Base-by-base conservation (phyloP, 75 land plant genomes). In the Adiantum capillusveneris region DNA sequence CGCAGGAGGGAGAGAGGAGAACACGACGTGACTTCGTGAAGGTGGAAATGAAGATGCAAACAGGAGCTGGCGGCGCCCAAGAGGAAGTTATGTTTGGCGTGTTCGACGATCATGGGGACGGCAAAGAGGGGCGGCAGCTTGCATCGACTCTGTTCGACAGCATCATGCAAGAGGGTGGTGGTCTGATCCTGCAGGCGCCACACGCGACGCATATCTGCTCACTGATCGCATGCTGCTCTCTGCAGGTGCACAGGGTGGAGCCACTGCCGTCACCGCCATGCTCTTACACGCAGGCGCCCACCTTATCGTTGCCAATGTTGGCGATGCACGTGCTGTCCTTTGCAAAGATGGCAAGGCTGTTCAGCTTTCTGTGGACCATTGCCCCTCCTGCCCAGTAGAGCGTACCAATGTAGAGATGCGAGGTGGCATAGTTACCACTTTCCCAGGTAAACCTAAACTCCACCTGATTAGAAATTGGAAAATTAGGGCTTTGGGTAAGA, bases 261-360 rank as follows among this genome's bases (percentile, higher is more conserved):
- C 56, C 57, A 68, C 67, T 29, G 77, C 77, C n/a, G 78, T 70
- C 11, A 69, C 74, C 6, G 78, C 78, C 22, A 74, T 74, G 65
- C 14, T 75, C 7, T 3, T 75, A 1, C 58, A 69, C 0, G 55
- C 59, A 30, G 72, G 72, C 17, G 59, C 39, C 21, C 58, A 58
- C 7, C 61, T 75, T 17, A 25, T 75, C 2, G 78, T 75, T 1
- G 78, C 74, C 34, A 75, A 75, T 36, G 59, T 75, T 17, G 78
- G 78, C 11, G 78, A 75, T 43, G 43, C 68, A 5, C 43, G 78
- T 20, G 78, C 78, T 16, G 56, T 75, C 29, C 56, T 75, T 17
- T 57, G 57, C 46, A 34, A 43, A 17, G 60, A 58, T 18, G 78
- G 74, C 12, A 44, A 13, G 6, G 78, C 73, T 41, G 66, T 52